Evolutionary conservation across 345 rosid genomes (phyloP).

Genomic region (Conringia planisiliqua): DNA sequence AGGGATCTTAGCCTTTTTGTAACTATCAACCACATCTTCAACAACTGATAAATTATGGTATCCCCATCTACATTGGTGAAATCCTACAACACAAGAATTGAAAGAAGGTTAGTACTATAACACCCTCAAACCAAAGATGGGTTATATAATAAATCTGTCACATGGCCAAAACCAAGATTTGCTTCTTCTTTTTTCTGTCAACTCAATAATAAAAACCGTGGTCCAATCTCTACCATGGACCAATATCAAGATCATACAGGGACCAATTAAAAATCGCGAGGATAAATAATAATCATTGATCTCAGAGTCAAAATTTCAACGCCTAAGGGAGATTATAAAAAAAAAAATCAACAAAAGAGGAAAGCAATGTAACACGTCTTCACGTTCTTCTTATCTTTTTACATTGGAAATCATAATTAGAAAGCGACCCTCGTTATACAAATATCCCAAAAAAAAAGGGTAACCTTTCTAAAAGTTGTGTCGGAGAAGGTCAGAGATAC

Average conservation of each 20-base stretch:
- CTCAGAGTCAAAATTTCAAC: not conserved
- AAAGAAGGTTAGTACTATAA: not conserved
- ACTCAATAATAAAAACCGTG: not conserved
- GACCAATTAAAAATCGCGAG: constrained; percentile 11
- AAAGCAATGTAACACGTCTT: constrained; percentile 1
- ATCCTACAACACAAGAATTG: constrained; percentile 47
- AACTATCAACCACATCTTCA: constrained; percentile 90
- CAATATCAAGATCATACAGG: not conserved
- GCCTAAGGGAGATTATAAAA: not conserved
- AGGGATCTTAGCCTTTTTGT: constrained; percentile 79
- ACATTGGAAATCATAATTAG: constrained; percentile 3
- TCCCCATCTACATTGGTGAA: constrained; percentile 99
- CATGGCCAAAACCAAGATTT: no score
- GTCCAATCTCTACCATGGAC: constrained; percentile 16
- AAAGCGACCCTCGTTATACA: not conserved
- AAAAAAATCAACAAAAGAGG: constrained; percentile 7
- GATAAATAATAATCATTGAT: not conserved
- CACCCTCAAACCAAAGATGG: no score
- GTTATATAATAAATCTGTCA: no score
- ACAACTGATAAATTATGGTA: constrained; percentile 89
- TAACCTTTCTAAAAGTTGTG: constrained; percentile 19
- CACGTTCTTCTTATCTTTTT: constrained; percentile 19
- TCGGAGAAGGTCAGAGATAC: constrained; percentile 10
- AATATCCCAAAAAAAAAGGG: not conserved
- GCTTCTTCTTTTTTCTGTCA: no score